Evolutionary conservation across 169 alveolate species (phyloP), one percentile per base, ranked within the genome.

Genomic region (Eimeria sp.): DNA sequence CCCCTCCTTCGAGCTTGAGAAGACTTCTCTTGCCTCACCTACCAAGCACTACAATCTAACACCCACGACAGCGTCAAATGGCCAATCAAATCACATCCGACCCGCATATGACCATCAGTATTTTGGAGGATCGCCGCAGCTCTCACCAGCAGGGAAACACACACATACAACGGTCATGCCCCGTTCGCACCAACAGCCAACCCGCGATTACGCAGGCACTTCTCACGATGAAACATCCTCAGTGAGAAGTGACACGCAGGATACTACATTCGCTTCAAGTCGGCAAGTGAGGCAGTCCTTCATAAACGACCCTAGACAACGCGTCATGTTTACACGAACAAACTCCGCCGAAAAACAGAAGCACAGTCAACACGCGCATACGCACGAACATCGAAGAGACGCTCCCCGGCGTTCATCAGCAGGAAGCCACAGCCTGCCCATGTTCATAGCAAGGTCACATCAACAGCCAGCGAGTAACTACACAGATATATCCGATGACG

Each of bases 141-240:
- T 43, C 72, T 82, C 90, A 82, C 54, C 90, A 56, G 90, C 90
- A 82, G 90, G 58, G 40, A 76, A 43, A 49, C 85, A 56, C 76
- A 82, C 33, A 1, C 76, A 30, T 3, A 72, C 54, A 4, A 52
- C 54, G 68, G 9, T 2, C 46, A 49, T 82, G 33, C 54, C 90
- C 27, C 90, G 30, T 0, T 49, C 78, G 13, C 46, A 60, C 49
- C 52, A 58, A 25, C 91, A 85, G 11, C 52, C 77, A n/a, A 25
- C 68, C 52, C 71, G 30, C 11, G 68, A 49, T 20, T 1, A 8
- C 30, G 20, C 64, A 10, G 4, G 33, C 27, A 20, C 46, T 6
- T 1, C 64, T 1, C 9, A 33, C n/a, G 89, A 80, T 18, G 71
- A 80, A 54, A 11, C 20, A 1, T 30, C 30, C 52, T 80, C 89